These are phyloP conservation scores for Yarrowia divulgata DNA, from an alignment of 805 yeast species.

Conservation along the genomic window DNA sequence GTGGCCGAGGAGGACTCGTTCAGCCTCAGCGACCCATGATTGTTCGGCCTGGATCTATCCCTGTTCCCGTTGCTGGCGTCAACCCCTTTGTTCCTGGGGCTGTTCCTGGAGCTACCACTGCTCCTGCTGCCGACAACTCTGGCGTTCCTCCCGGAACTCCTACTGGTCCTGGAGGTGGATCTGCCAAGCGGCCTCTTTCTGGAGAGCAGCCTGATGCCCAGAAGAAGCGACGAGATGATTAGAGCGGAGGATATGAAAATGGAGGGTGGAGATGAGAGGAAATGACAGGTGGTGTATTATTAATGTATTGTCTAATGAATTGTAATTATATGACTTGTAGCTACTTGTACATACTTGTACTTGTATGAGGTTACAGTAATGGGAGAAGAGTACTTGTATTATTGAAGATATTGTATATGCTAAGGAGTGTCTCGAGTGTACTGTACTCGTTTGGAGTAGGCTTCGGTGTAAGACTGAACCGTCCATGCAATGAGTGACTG, in stretches of 20 bases:
- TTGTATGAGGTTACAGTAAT: too few species aligned
- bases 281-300: slow-evolving; percentile 3
- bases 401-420: too few species aligned
- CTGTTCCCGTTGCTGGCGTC: slow-evolving; percentile 2
- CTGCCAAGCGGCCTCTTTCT: slow-evolving; percentile 40
- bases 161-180: slow-evolving; percentile 34
- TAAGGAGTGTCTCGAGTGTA: too few species aligned
- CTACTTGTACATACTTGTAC: too few species aligned
- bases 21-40: slow-evolving; percentile 31
- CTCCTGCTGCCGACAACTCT: slow-evolving; percentile 8
- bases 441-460: too few species aligned
- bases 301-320: slow-evolving; percentile 35
- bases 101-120: slow-evolving; percentile 1
- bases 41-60: slow-evolving; percentile 9
- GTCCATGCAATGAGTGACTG: slow-evolving; percentile 1
- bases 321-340: not conserved
- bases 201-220: slow-evolving; percentile 40
- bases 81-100: slow-evolving; percentile 27
- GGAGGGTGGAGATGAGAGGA: not conserved
- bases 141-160: slow-evolving; percentile 18
- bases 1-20: slow-evolving; percentile 15
- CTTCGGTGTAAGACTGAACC: too few species aligned
- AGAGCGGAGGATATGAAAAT: not conserved
- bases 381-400: too few species aligned
- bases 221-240: slow-evolving; percentile 41